phyloP scores from a whole-genome alignment of 2,329 filamentous ascomycete genomes.

The Ophiostoma perfectum region DNA sequence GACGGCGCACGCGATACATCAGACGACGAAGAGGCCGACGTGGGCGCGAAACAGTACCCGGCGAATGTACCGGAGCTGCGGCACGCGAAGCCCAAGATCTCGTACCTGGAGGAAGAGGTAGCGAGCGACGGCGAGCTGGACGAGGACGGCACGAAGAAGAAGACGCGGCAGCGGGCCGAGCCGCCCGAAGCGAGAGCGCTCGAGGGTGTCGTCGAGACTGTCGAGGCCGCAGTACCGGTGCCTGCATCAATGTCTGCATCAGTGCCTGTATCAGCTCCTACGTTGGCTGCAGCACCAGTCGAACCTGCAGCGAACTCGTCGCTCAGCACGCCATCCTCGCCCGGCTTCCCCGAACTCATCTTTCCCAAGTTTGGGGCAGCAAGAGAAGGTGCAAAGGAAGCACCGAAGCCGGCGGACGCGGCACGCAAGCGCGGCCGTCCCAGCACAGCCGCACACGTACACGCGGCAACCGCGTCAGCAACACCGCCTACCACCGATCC shows the following conservation, averaged over 20 bases:
- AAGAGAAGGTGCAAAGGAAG: neutral
- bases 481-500: constrained; percentile 26
- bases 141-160: constrained; percentile 7
- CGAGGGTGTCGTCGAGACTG: neutral
- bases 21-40: constrained; percentile 14
- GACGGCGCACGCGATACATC: constrained; percentile 8
- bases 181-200: neutral
- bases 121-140: constrained; percentile 22
- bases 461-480: neutral
- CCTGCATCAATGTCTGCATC: neutral
- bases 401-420: constrained; percentile 12
- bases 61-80: constrained; percentile 24
- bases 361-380: too few relatives aligned
- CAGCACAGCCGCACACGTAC: constrained; percentile 9
- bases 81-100: constrained; percentile 22
- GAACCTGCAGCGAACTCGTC: neutral
- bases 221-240: neutral
- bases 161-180: constrained; percentile 12
- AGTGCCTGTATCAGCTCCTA: neutral
- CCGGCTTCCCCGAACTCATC: neutral
- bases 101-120: constrained; percentile 21
- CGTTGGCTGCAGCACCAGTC: neutral
- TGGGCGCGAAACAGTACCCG: neutral
- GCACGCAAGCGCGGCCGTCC: constrained; percentile 24
- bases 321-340: neutral